These are phyloP conservation scores for Flaveria linearis DNA, from an alignment of 129 eudicot species.

Conservation along the genomic window DNA sequence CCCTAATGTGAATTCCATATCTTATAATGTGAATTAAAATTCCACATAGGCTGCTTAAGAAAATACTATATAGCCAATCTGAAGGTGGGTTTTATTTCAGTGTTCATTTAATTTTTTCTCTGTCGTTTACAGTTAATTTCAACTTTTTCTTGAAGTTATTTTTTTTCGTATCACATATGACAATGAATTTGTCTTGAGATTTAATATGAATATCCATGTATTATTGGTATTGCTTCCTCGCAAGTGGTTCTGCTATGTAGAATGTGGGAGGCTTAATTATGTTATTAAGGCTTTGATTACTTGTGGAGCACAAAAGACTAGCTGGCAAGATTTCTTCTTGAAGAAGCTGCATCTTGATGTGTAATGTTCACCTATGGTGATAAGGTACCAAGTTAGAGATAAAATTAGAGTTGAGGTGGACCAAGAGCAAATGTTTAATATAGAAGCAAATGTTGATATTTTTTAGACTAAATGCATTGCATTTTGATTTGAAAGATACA, in stretches of 20 bases:
- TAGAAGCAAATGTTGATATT: too few relatives aligned
- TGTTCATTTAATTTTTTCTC: neutral
- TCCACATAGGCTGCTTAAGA: slow-evolving; percentile 78
- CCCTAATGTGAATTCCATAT: slow-evolving; percentile 15
- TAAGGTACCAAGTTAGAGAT: too few relatives aligned
- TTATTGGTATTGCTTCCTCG: slow-evolving; percentile 72
- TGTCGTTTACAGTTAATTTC: neutral
- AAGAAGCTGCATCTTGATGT: too few relatives aligned
- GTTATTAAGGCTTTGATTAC: slow-evolving; percentile 48
- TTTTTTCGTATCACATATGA: neutral
- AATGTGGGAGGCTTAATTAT: slow-evolving; percentile 55
- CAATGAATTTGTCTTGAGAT: neutral
- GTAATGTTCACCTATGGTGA: too few relatives aligned
- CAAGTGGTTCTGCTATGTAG: slow-evolving; percentile 68
- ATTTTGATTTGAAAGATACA: too few relatives aligned
- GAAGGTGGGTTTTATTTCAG: slow-evolving; percentile 42
- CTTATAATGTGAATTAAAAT: slow-evolving; percentile 76
- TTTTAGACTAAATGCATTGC: too few relatives aligned
- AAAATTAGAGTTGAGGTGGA: too few relatives aligned
- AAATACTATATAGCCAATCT: slow-evolving; percentile 61
- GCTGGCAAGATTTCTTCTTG: too few relatives aligned
- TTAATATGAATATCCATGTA: slow-evolving; percentile 7
- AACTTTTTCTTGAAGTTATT: neutral
- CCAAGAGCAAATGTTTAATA: too few relatives aligned
- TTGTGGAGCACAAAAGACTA: slow-evolving; percentile 51